Percentiles rank a stretch among this genome's conserved stretches.
These are phyloP conservation scores for Pseudognaphalium luteoalbum DNA, from an alignment of 129 eudicot genomes.

Conservation along the genomic window DNA sequence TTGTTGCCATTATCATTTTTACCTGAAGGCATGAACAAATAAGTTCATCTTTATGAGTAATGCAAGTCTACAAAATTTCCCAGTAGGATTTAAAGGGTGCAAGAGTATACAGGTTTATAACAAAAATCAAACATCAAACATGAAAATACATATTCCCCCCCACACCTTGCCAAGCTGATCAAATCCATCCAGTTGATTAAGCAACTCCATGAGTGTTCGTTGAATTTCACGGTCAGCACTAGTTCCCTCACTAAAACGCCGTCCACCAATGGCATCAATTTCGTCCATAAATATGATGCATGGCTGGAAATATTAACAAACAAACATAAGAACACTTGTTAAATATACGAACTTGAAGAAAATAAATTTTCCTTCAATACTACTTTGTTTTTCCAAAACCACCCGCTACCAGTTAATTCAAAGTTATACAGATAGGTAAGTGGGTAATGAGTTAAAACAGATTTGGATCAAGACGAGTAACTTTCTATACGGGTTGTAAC, in stretches of 20 bases:
- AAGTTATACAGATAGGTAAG: background rate
- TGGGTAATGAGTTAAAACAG: background rate
- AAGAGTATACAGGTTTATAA: slow-evolving; percentile 3
- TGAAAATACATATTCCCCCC: background rate
- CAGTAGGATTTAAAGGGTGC: no score
- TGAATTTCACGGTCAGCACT: slow-evolving; percentile 99
- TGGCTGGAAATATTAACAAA: slow-evolving; percentile 46
- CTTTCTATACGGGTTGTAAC: no score
- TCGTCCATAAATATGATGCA: slow-evolving; percentile 96
- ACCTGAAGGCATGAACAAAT: slow-evolving; percentile 44
- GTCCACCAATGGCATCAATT: slow-evolving; percentile 97
- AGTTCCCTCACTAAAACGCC: slow-evolving; percentile 98
- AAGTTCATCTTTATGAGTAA: background rate
- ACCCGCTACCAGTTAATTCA: background rate
- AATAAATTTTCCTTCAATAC: background rate
- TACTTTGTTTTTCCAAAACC: background rate
- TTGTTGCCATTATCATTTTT: slow-evolving; percentile 98
- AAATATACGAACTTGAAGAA: background rate
- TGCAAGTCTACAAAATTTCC: background rate
- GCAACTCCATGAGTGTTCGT: slow-evolving; percentile 96
- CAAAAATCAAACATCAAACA: background rate
- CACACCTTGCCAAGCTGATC: slow-evolving; percentile 97
- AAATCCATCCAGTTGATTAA: slow-evolving; percentile 95
- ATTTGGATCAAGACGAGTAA: background rate
- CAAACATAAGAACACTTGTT: slow-evolving; percentile 8